These are phyloP conservation scores for Hyphodiscus sp. DNA, from an alignment of 2,329 filamentous ascomycete genomes.

Conservation along the genomic window DNA sequence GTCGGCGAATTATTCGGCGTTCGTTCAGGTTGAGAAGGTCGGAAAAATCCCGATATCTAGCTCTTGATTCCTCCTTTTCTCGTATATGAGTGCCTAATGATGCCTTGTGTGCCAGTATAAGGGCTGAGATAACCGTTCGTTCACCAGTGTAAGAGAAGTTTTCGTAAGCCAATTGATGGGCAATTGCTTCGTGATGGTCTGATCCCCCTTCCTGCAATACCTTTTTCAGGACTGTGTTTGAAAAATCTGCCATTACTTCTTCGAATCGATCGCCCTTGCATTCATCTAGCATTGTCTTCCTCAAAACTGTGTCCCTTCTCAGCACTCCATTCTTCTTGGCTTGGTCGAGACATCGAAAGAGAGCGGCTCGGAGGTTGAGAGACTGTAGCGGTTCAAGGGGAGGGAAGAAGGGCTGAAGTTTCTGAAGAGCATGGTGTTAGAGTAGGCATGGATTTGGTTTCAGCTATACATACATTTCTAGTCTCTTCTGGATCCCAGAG, in stretches of 20 bases:
- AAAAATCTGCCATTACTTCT: constrained; percentile 79
- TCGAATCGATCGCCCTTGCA: constrained; percentile 88
- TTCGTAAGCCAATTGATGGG: constrained; percentile 51
- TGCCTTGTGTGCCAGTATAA: constrained; percentile 67
- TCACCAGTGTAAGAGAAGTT: constrained; percentile 50
- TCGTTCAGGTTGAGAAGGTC: constrained; percentile 59
- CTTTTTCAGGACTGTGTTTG: constrained; percentile 73
- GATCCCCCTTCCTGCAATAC: constrained; percentile 41
- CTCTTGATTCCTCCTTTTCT: constrained; percentile 52
- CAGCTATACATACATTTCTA: constrained; percentile 50
- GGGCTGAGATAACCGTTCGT: constrained; percentile 50
- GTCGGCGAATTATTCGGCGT: constrained; percentile 46
- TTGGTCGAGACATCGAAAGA: constrained; percentile 75
- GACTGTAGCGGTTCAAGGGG: constrained; percentile 87
- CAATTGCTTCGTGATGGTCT: constrained; percentile 40
- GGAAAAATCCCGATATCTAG: constrained; percentile 57
- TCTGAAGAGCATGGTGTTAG: constrained; percentile 43
- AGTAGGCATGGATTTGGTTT: constrained; percentile 4
- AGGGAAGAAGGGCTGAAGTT: constrained; percentile 85
- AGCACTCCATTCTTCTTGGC: constrained; percentile 82
- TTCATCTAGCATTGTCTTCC: constrained; percentile 95
- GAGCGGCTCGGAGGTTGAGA: constrained; percentile 76
- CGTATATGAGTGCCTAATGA: constrained; percentile 55
- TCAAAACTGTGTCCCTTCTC: constrained; percentile 70
- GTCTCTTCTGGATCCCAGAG: constrained; percentile 77